These are phyloP conservation scores for Boletus pseudopeckii DNA, from an alignment of 768 basidiomycete genomes.

Conservation along the genomic window DNA sequence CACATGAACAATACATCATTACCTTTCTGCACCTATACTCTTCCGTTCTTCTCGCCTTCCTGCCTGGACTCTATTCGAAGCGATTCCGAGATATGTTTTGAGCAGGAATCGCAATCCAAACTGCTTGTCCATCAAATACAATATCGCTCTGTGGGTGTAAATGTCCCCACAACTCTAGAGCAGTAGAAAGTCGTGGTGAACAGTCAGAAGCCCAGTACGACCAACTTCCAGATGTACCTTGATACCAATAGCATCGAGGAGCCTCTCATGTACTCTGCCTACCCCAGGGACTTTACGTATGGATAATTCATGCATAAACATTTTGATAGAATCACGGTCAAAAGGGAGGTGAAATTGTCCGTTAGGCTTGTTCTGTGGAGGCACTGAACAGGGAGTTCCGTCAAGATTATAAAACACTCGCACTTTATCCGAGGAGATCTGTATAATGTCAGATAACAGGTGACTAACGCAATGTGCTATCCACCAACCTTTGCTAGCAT, in stretches of 20 bases:
- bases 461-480: conserved; percentile 10
- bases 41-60: conserved; percentile 78
- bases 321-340: conserved; percentile 55
- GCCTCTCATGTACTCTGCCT: conserved; percentile 85
- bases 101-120: conserved; percentile 77
- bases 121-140: conserved; percentile 85
- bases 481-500: conserved; percentile 90
- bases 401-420: conserved; percentile 1
- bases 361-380: conserved; percentile 82
- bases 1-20: neutral
- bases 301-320: conserved; percentile 77
- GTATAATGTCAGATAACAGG: conserved; percentile 1
- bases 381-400: neutral
- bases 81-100: conserved; percentile 79
- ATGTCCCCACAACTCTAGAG: conserved; percentile 87
- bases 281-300: conserved; percentile 89
- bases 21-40: conserved; percentile 92
- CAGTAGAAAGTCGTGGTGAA: neutral
- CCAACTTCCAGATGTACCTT: conserved; percentile 41
- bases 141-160: conserved; percentile 62
- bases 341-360: conserved; percentile 82
- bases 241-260: conserved; percentile 84
- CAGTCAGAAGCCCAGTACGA: neutral
- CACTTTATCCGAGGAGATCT: conserved; percentile 94
- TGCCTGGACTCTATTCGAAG: conserved; percentile 77